These are phyloP conservation scores for Globisporangium splendens DNA, from an alignment of 352 stramenopile genomes.

Conservation along the genomic window DNA sequence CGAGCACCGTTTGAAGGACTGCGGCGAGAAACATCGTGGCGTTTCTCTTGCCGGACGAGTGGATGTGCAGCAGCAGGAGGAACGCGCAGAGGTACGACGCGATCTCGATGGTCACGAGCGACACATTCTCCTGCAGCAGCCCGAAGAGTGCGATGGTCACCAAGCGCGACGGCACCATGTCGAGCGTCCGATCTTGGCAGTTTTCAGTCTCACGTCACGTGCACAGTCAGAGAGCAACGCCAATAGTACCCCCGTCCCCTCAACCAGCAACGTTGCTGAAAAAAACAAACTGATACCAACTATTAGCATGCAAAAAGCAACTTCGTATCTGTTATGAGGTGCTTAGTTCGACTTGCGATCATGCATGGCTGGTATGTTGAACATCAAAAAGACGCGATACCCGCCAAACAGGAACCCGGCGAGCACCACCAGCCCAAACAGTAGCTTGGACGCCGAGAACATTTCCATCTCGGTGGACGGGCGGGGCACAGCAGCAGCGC, in stretches of 20 bases:
- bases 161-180: conserved; percentile 37
- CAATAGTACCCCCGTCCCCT: too few species aligned
- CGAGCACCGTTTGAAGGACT: conserved; percentile 42
- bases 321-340: conserved; percentile 7
- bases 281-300: neutral
- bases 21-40: conserved; percentile 53
- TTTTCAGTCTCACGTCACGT: too few species aligned
- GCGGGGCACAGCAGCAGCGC: neutral
- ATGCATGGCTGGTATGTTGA: conserved; percentile 7
- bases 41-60: conserved; percentile 75
- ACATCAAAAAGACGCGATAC: conserved; percentile 35
- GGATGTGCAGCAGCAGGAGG: conserved; percentile 70
- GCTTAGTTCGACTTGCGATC: conserved; percentile 30
- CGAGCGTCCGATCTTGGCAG: neutral
- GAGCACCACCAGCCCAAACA: conserved; percentile 43
- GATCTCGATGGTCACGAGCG: conserved; percentile 61
- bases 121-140: conserved; percentile 77
- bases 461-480: conserved; percentile 18
- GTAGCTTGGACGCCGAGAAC: conserved; percentile 30
- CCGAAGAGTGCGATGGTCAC: conserved; percentile 64
- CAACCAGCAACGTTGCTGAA: neutral
- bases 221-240: too few species aligned
- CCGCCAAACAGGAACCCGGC: conserved; percentile 34
- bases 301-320: neutral
- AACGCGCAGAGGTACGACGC: conserved; percentile 55